A percentile compares a stretch with the other conserved stretches of the same genome.
These are phyloP conservation scores for Kuraishia floccosa DNA, from an alignment of 805 yeast genomes.

Conservation along the genomic window DNA sequence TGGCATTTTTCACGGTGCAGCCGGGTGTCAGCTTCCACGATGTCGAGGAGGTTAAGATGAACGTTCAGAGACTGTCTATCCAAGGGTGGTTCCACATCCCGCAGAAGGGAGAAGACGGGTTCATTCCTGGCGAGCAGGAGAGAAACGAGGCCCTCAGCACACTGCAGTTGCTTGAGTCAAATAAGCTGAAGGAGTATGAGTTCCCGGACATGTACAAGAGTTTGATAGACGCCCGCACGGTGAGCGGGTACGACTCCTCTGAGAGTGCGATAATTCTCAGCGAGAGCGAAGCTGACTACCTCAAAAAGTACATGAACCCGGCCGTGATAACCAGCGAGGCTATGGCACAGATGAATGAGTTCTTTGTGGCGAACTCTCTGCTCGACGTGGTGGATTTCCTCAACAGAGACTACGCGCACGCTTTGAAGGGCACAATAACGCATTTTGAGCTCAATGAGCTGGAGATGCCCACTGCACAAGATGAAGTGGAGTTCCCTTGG, in stretches of 20 bases:
- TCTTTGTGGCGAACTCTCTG: conserved; percentile 59
- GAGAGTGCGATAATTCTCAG: conserved; percentile 15
- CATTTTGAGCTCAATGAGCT: conserved; percentile 45
- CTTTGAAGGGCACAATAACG: conserved; percentile 36
- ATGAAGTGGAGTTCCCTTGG: conserved; percentile 68
- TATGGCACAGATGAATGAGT: conserved; percentile 29
- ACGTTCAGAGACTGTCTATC: conserved; percentile 81
- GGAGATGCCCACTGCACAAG: conserved; percentile 42
- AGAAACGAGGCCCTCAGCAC: conserved; percentile 65
- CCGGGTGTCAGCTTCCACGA: conserved; percentile 97
- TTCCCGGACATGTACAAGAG: conserved; percentile 50
- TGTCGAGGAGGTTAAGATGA: conserved; percentile 92
- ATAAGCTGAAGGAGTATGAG: conserved; percentile 68
- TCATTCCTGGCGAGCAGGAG: conserved; percentile 71
- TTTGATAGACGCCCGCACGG: conserved; percentile 16
- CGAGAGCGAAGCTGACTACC: conserved; percentile 32
- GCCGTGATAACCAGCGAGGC: conserved; percentile 28
- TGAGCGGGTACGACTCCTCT: conserved; percentile 16
- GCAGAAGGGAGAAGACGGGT: conserved; percentile 85
- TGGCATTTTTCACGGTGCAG: conserved; percentile 90
- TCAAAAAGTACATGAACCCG: conserved; percentile 46
- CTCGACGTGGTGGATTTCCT: conserved; percentile 58
- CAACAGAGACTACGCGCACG: conserved; percentile 37
- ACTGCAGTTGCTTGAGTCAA: conserved; percentile 66
- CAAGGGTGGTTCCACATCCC: conserved; percentile 99